These are phyloP conservation scores for Macroventuria anomochaeta DNA, from an alignment of 2,329 filamentous ascomycete species.

Conservation along the genomic window DNA sequence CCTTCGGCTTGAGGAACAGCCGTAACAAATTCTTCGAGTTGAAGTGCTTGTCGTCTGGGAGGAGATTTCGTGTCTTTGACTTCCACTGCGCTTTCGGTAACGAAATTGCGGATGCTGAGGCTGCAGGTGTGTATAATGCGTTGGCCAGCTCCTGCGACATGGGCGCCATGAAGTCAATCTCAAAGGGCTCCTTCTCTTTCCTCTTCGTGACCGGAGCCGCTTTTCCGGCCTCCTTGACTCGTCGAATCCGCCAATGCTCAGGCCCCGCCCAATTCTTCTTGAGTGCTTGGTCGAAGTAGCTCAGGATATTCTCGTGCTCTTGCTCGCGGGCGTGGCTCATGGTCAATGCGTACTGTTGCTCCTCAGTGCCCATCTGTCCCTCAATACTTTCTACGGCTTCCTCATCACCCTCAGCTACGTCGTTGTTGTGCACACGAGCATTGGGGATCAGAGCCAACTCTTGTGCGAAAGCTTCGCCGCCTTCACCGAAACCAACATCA, in stretches of 20 bases:
- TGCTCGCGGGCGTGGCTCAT: slow-evolving; percentile 71
- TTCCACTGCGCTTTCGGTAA: slow-evolving; percentile 95
- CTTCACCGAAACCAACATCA: slow-evolving; percentile 89
- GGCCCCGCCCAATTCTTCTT: slow-evolving; percentile 98
- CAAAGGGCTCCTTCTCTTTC: slow-evolving; percentile 96
- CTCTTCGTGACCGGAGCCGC: slow-evolving; percentile 66
- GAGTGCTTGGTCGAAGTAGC: slow-evolving; percentile 94
- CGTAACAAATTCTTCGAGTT: slow-evolving; percentile 88
- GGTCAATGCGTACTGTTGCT: slow-evolving; percentile 79
- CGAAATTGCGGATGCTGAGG: slow-evolving; percentile 80
- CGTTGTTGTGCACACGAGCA: slow-evolving; percentile 76
- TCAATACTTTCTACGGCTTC: slow-evolving; percentile 56
- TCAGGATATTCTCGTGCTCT: slow-evolving; percentile 93
- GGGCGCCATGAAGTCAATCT: slow-evolving; percentile 85
- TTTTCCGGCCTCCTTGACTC: slow-evolving; percentile 79
- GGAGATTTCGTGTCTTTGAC: slow-evolving; percentile 87
- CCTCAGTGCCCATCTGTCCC: slow-evolving; percentile 61
- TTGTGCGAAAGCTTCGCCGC: slow-evolving; percentile 92
- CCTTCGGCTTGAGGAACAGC: slow-evolving; percentile 94
- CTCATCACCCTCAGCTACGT: slow-evolving; percentile 62
- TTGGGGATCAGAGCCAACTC: slow-evolving; percentile 88
- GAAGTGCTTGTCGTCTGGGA: slow-evolving; percentile 98
- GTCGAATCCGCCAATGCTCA: slow-evolving; percentile 97
- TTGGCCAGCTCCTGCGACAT: slow-evolving; percentile 75
- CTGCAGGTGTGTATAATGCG: slow-evolving; percentile 79